Percentiles rank a stretch among this genome's conserved stretches.
These are phyloP conservation scores for Grosmannia huntii DNA, from an alignment of 2,329 filamentous ascomycete genomes.

Conservation along the genomic window DNA sequence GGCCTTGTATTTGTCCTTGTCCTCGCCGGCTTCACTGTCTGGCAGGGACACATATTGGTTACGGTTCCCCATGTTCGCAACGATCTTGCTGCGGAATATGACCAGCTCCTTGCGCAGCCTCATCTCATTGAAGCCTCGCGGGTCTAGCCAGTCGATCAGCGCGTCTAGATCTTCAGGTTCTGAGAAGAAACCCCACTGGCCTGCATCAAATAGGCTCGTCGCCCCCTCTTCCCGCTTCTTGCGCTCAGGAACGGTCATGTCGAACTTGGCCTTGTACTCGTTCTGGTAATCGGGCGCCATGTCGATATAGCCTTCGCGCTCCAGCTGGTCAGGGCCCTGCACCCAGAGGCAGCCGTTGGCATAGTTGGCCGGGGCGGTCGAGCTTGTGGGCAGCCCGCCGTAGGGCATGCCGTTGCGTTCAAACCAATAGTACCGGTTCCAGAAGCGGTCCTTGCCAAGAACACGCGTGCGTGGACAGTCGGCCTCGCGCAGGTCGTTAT, in stretches of 20 bases:
- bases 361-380: conserved; percentile 75
- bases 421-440: conserved; percentile 99
- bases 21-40: conserved; percentile 26
- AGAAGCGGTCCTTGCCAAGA: conserved; percentile 89
- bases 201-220: conserved; percentile 63
- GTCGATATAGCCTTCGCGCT: conserved; percentile 77
- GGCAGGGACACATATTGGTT: conserved; percentile 52
- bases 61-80: conserved; percentile 68
- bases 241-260: conserved; percentile 73
- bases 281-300: conserved; percentile 56
- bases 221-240: conserved; percentile 75
- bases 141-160: conserved; percentile 79
- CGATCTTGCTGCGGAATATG: conserved; percentile 62
- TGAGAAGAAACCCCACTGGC: conserved; percentile 86
- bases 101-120: conserved; percentile 80
- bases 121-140: conserved; percentile 71
- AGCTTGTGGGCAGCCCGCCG: conserved; percentile 74
- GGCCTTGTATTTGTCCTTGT: conserved; percentile 9
- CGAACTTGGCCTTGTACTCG: conserved; percentile 64
- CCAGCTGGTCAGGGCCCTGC: conserved; percentile 83
- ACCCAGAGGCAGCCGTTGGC: conserved; percentile 95
- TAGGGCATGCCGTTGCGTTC: conserved; percentile 98
- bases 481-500: conserved; percentile 86
- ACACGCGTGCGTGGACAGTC: conserved; percentile 84
- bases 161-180: conserved; percentile 65